These are phyloP conservation scores for Hypholoma fasciculare DNA, from an alignment of 768 basidiomycete genomes.

Conservation along the genomic window DNA sequence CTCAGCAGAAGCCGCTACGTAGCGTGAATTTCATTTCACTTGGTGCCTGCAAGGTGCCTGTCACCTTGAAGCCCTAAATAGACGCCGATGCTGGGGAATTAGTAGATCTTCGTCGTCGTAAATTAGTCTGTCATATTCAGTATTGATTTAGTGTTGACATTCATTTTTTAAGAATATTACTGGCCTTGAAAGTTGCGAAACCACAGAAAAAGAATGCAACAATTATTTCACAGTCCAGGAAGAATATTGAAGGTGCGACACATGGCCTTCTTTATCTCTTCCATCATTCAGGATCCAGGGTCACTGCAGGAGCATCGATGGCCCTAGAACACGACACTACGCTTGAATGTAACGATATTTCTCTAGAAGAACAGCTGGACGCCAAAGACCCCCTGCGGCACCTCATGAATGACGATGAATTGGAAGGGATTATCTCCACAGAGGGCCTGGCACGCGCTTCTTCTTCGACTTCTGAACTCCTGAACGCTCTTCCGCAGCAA, in stretches of 20 bases:
- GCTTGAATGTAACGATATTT: conserved; percentile 28
- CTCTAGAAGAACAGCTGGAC: conserved; percentile 56
- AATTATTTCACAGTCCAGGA: too few relatives aligned
- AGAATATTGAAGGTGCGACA: too few relatives aligned
- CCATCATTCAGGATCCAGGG: too few relatives aligned
- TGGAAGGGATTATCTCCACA: conserved; percentile 29
- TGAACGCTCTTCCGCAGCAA: conserved; percentile 52
- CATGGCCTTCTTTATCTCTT: too few relatives aligned
- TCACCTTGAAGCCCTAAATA: too few relatives aligned
- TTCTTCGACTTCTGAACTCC: conserved; percentile 27
- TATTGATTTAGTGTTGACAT: background rate
- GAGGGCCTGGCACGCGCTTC: conserved; percentile 24
- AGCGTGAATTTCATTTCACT: too few relatives aligned
- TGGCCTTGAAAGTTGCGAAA: too few relatives aligned
- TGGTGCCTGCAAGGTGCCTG: too few relatives aligned
- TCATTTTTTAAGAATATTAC: background rate
- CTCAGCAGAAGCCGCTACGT: too few relatives aligned
- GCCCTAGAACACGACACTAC: conserved; percentile 1
- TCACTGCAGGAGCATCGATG: background rate
- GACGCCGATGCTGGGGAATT: too few relatives aligned
- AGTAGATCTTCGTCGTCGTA: too few relatives aligned
- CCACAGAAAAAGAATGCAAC: too few relatives aligned
- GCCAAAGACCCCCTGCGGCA: conserved; percentile 61
- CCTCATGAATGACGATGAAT: conserved; percentile 42
- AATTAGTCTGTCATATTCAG: background rate